A percentile compares a stretch with the other conserved stretches of the same genome.
These are phyloP conservation scores for Corchorus capsularis DNA, from an alignment of 345 rosid genomes.

Conservation along the genomic window DNA sequence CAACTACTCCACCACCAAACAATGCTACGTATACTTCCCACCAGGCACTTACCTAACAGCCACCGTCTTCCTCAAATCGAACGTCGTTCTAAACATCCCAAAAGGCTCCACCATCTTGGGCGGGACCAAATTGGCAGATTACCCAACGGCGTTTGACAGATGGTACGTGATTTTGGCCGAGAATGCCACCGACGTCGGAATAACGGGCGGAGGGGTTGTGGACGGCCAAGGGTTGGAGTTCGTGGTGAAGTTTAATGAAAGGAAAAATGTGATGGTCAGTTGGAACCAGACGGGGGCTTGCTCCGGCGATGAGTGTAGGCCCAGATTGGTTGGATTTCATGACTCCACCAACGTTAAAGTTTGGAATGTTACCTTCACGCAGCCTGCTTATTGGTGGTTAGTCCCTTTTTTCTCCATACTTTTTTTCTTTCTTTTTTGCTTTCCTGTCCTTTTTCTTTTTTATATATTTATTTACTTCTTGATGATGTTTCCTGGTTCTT, in stretches of 20 bases:
- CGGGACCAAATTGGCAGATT: constrained; percentile 64
- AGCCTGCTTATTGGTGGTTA: constrained; percentile 98
- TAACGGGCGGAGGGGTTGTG: constrained; percentile 80
- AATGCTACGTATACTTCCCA: constrained; percentile 75
- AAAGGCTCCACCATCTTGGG: constrained; percentile 68
- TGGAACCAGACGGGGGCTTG: constrained; percentile 89
- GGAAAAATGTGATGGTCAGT: constrained; percentile 94
- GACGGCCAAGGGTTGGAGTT: constrained; percentile 85
- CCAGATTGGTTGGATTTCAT: constrained; percentile 75
- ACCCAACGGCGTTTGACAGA: constrained; percentile 50
- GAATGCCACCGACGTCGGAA: constrained; percentile 75
- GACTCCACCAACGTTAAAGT: constrained; percentile 60
- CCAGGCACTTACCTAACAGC: constrained; percentile 76
- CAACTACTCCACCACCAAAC: constrained; percentile 31
- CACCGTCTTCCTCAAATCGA: constrained; percentile 67
- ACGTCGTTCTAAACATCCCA: constrained; percentile 60
- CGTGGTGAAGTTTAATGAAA: constrained; percentile 59
- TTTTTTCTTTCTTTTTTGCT: not conserved
- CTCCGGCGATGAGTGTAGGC: constrained; percentile 85
- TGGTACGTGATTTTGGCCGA: constrained; percentile 91
- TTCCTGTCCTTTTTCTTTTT: not conserved
- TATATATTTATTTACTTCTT: not conserved
- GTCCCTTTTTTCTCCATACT: constrained; percentile 14
- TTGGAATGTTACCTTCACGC: constrained; percentile 61
- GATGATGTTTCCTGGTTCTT: too few relatives aligned